Evolutionary conservation across 352 stramenopile species (phyloP).

Genomic region (Phytopythium ostracodes): DNA sequence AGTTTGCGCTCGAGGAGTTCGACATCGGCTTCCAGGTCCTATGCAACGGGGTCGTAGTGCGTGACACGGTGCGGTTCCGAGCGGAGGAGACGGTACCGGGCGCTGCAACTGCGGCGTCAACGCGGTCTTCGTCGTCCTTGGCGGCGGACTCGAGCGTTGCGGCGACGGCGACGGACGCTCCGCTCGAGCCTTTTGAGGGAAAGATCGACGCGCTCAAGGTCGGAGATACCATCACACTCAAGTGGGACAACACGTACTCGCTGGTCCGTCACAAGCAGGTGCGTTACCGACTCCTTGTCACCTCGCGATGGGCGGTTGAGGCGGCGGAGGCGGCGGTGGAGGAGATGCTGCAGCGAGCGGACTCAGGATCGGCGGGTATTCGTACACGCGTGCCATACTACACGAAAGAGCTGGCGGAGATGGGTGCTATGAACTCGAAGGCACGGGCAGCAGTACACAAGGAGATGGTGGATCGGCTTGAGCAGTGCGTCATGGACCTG

Average conservation of each 20-base stretch:
- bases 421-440: conserved; percentile 12
- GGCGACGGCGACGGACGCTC: background rate
- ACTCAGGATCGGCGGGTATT: no score
- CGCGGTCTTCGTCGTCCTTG: background rate
- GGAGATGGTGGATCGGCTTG: conserved; percentile 15
- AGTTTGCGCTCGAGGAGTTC: conserved; percentile 56
- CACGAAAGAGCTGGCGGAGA: conserved; percentile 28
- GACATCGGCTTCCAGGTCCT: conserved; percentile 64
- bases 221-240: conserved; percentile 47
- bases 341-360: conserved; percentile 23
- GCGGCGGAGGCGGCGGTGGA: conserved; percentile 45
- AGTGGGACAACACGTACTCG: conserved; percentile 80
- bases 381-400: conserved; percentile 28
- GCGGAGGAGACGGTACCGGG: conserved; percentile 6
- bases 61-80: conserved; percentile 35
- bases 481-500: conserved; percentile 55
- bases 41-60: conserved; percentile 28
- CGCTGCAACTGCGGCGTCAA: no score
- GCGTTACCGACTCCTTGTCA: conserved; percentile 49
- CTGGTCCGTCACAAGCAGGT: conserved; percentile 63
- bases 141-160: conserved; percentile 5
- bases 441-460: conserved; percentile 1
- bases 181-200: conserved; percentile 25
- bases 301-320: conserved; percentile 29
- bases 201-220: conserved; percentile 22